Percentiles rank a stretch among this genome's conserved stretches.
Evolutionary conservation across 495 filamentous ascomycete species (phyloP).

Genomic region (Podospora conica): DNA sequence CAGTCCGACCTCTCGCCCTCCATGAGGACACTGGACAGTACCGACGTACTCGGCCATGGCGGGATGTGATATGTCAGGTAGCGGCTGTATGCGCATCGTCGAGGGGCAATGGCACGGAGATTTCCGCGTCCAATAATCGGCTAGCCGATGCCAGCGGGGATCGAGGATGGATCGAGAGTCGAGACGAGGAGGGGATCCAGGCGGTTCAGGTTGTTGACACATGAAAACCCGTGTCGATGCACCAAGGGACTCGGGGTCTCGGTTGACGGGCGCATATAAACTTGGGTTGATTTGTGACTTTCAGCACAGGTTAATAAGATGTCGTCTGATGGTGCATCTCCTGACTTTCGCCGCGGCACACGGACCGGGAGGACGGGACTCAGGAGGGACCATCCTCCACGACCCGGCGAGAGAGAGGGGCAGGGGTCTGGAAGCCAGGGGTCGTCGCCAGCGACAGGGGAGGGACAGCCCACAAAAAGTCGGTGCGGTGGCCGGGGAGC

Average conservation of each 20-base stretch:
- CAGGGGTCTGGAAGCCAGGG: background rate
- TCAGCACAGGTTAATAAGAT: background rate
- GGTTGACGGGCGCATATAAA: background rate
- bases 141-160: background rate
- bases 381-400: background rate
- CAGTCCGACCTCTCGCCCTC: background rate
- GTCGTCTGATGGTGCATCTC: background rate
- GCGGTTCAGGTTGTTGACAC: background rate
- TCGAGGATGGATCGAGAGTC: background rate
- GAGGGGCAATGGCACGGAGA: background rate
- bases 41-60: too few relatives aligned
- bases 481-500: background rate
- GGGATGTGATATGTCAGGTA: background rate
- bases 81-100: background rate
- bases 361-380: background rate
- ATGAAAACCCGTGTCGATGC: background rate
- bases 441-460: background rate
- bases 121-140: background rate
- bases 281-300: background rate
- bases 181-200: background rate
- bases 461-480: background rate
- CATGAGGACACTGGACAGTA: too few relatives aligned
- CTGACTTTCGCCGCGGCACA: background rate
- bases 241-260: background rate
- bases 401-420: background rate